Evolutionary conservation across 257 asterid genomes (phyloP).

Genomic region (Rauvolfia tetraphylla): DNA sequence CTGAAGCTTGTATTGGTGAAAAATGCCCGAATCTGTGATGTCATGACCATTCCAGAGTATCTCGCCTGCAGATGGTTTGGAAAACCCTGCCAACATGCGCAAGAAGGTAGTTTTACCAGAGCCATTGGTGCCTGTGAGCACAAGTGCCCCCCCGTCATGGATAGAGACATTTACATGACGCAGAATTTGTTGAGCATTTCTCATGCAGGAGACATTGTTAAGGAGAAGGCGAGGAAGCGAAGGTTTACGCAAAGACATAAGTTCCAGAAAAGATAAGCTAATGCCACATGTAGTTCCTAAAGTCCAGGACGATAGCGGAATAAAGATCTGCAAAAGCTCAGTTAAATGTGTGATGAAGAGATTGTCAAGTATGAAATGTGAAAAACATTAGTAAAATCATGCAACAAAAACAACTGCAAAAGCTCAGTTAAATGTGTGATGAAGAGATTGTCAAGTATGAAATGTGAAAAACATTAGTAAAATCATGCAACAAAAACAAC

Average conservation of each 20-base stretch:
- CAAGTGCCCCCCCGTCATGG: slow-evolving; percentile 74
- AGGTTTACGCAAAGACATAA: slow-evolving; percentile 53
- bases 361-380: slow-evolving; percentile 5
- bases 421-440: neutral
- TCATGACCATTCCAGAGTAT: slow-evolving; percentile 85
- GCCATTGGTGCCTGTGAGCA: slow-evolving; percentile 74
- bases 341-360: neutral
- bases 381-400: neutral
- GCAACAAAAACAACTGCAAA: too few species aligned
- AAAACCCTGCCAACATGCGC: slow-evolving; percentile 83
- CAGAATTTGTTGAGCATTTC: slow-evolving; percentile 85
- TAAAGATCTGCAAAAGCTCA: neutral
- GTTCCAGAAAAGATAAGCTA: neutral
- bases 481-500: too few species aligned
- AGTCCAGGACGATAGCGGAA: neutral
- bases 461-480: neutral
- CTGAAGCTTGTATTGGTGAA: slow-evolving; percentile 83
- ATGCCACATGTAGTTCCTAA: neutral
- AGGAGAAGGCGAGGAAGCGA: slow-evolving; percentile 73
- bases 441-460: slow-evolving; percentile 5
- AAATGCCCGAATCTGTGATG: slow-evolving; percentile 62
- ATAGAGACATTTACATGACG: slow-evolving; percentile 72
- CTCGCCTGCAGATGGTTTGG: slow-evolving; percentile 81
- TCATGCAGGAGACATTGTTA: slow-evolving; percentile 78
- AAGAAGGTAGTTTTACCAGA: slow-evolving; percentile 77